Evolutionary conservation across 805 yeast genomes (phyloP).

Genomic region (Pichia manshurica): DNA sequence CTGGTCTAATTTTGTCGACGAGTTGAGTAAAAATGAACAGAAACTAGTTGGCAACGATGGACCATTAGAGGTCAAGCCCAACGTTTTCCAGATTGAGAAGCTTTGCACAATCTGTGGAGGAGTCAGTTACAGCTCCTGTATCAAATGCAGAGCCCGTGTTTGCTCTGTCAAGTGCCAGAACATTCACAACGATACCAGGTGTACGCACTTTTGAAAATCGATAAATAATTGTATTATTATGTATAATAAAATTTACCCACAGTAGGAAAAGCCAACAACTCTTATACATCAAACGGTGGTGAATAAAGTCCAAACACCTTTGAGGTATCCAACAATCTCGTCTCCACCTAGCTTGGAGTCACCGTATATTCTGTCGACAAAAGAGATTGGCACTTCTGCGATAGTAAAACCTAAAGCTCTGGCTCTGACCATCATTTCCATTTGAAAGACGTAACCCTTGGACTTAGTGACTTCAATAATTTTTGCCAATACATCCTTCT

Average conservation of each 20-base stretch:
- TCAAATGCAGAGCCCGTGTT: conserved; percentile 36
- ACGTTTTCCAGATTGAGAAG: conserved; percentile 33
- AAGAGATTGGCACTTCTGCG: conserved; percentile 74
- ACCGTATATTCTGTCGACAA: conserved; percentile 75
- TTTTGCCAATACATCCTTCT: conserved; percentile 59
- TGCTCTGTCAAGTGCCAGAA: conserved; percentile 37
- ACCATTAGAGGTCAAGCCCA: conserved; percentile 29
- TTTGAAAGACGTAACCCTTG: conserved; percentile 79
- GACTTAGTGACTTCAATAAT: conserved; percentile 63
- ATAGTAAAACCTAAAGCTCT: conserved; percentile 65
- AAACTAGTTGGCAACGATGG: conserved; percentile 21
- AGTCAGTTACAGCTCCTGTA: conserved; percentile 36
- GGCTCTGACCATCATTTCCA: conserved; percentile 86
- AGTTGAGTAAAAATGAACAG: conserved; percentile 34
- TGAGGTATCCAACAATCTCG: conserved; percentile 70
- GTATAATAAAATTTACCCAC: not conserved
- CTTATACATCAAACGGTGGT: conserved; percentile 58
- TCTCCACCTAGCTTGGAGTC: conserved; percentile 77
- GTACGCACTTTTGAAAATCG: conserved; percentile 28
- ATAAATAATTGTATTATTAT: not conserved
- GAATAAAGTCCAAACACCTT: conserved; percentile 70
- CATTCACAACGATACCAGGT: conserved; percentile 41
- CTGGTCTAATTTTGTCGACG: conserved; percentile 38
- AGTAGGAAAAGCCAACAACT: not conserved
- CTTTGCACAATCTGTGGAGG: conserved; percentile 44